Evolutionary conservation across 2,329 filamentous ascomycete genomes (phyloP), one percentile per base, ranked within the genome.

Genomic region (Aspergillus transmontanensis): DNA sequence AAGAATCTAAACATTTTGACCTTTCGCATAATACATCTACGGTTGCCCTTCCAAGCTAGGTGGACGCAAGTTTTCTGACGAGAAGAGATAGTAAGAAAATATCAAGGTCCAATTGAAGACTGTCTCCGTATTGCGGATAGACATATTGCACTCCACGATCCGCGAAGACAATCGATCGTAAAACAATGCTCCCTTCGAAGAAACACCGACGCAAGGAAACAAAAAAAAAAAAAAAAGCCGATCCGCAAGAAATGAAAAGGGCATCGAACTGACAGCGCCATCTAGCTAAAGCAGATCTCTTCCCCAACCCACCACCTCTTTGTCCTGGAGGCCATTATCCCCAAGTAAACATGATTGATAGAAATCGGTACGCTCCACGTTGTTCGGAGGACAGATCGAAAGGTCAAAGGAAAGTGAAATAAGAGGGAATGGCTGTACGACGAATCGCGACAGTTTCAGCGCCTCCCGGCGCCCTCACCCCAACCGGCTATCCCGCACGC

Each of bases 301-400:
- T 55, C 34, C 51, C 32, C n/a, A 39, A 26, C 9, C n/a, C 51
- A 26, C n/a, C 51, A 39, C 11, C 54, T 26, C 30, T 19, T n/a
- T 36, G 51, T 41, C 51, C 21, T 39, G 23, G 36, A 41, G 14
- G 32, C 51, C 51, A 55, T 55, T 36, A 39, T 39, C 32, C 51
- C 21, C 26, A 55, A 54, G 10, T 55, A 55, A 55, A 55, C 32
- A 32, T 55, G 51, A 39, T 39, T 55, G 51, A 36, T 32, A 32
- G 21, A 32, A 39, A 55, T 39, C 21, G 32, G 30, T n/a, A 39
- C 28, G 32, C 7, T 14, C 51, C 51, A 54, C 28, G n/a, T 16
- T 19, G 50, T 30, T 23, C n/a, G 10, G 12, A 23, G 28, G 19
- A 54, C n/a, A 54, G 30, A 36, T 23, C 9, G 30, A 36, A 5